Base-by-base conservation (phyloP, 108 stramenopile genomes). In the Aurantiochytrium sp. region DNA sequence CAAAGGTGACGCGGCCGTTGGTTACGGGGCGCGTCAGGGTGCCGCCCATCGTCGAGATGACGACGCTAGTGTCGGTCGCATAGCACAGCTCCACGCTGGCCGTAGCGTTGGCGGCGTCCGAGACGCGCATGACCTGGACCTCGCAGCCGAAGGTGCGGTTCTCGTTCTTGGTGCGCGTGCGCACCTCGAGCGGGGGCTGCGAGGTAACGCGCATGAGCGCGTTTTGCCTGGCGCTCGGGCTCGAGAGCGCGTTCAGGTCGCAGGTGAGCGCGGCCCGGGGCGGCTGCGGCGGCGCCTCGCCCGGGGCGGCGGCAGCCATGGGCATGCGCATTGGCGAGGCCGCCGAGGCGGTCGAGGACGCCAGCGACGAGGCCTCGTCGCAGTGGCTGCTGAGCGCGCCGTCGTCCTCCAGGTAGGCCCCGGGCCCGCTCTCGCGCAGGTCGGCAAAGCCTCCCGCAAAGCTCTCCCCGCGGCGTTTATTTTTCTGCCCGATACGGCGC, bases 61-160 rank as follows among this genome's bases (percentile, higher is more conserved):
- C 45, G 39, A 48, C 45, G 73, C 42, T 48, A 1, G 73, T 41
- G 39, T 81, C 73, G 42, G 73, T 81, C 21, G 73, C 73, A 81
- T 81, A 81, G 73, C 73, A 81, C 27, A 81, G 45, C 39, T 81
- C 73, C 73, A 81, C 73, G 24, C 59, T 65, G 19, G 59, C 59
- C 42, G 39, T 81, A 19, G 45, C 73, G 73, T 48, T 81, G 39
- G 42, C 39, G 24, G 19, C n/a, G 30, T 81, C 73, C 15, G 73
- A 24, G 6, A 48, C n/a, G 2, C 42, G 39, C n/a, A 81, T 6
- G 45, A 81, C 73, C 39, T 81, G 73, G 24, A 81, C 45, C 42
- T 41, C 39, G 73, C 73, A 81, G 19, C 42, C 39, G 39, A 81
- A 81, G 73, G 73, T 81, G 73, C 73, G 73, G 73, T 81, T 81